A percentile compares a stretch with the other conserved stretches of the same genome.
Conservation (phyloP, 345 rosid species). For the Tarenaya hassleriana region DNA sequence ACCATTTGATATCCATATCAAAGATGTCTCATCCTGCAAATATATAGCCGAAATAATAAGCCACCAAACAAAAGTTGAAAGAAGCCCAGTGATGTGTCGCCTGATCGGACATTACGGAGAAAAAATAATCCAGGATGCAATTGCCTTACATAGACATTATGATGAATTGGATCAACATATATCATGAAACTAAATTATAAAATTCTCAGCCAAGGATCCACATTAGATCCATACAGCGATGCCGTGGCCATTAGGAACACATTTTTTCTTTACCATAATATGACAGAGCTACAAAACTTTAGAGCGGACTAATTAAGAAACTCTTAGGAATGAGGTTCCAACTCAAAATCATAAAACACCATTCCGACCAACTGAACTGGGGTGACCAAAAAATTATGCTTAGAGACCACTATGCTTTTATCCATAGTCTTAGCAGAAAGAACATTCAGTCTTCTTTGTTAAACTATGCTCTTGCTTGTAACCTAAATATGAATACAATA, state of each 20-base stretch:
- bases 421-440: not conserved
- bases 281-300: too few species aligned
- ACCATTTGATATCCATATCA: constrained; percentile 79
- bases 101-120: constrained; percentile 2
- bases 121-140: not conserved
- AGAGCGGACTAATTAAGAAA: not conserved
- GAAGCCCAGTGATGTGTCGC: not conserved
- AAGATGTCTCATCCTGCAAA: constrained; percentile 81
- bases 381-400: not conserved
- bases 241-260: too few species aligned
- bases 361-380: not conserved
- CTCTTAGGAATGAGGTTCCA: not conserved
- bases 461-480: not conserved
- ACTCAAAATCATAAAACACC: not conserved
- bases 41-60: constrained; percentile 16
- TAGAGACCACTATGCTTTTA: not conserved
- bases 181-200: not conserved
- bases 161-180: not conserved
- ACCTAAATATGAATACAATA: not conserved
- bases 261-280: too few species aligned
- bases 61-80: constrained; percentile 1
- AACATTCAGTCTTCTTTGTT: not conserved
- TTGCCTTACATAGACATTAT: not conserved
- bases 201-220: not conserved
- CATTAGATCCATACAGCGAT: too few species aligned